Evolutionary conservation across 495 filamentous ascomycete genomes (phyloP).

Genomic region (Jackrogersella minutella): DNA sequence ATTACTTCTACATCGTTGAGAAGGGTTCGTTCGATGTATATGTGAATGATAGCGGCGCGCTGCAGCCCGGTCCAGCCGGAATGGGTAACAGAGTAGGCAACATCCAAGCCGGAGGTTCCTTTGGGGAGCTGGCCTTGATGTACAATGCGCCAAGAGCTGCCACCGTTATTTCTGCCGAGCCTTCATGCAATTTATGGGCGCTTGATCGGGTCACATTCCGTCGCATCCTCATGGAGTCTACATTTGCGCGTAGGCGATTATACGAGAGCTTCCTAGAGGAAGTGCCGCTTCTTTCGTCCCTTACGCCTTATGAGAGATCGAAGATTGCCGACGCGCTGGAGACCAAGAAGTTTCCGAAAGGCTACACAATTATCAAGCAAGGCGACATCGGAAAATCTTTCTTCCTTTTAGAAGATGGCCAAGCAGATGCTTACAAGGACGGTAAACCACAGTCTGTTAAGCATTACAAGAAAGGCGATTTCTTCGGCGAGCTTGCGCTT

Average conservation of each 20-base stretch:
- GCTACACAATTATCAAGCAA: conserved; percentile 84
- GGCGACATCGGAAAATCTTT: conserved; percentile 93
- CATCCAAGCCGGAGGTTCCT: conserved; percentile 90
- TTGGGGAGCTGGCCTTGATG: conserved; percentile 97
- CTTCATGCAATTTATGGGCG: conserved; percentile 86
- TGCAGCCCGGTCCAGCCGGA: conserved; percentile 83
- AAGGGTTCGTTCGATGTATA: conserved; percentile 89
- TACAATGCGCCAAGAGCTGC: conserved; percentile 98
- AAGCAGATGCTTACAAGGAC: conserved; percentile 84
- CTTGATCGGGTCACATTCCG: conserved; percentile 96
- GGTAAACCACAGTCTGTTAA: conserved; percentile 72
- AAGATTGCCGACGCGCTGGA: conserved; percentile 98
- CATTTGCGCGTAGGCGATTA: conserved; percentile 93
- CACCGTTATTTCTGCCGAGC: conserved; percentile 85
- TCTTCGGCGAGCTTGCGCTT: conserved; percentile 94
- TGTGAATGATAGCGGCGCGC: conserved; percentile 79
- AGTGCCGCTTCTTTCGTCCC: conserved; percentile 82
- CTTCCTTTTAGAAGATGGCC: conserved; percentile 88
- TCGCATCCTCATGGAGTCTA: conserved; percentile 97
- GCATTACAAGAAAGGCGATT: conserved; percentile 87
- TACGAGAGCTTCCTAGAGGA: conserved; percentile 98
- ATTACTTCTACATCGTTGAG: conserved; percentile 98
- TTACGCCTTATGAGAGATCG: conserved; percentile 89
- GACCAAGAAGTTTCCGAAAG: conserved; percentile 83
- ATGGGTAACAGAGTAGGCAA: conserved; percentile 84